Percentiles rank a stretch among this genome's conserved stretches.
phyloP scores from a whole-genome alignment of 192 early-diverging fungal genomes.

The Linnemannia schmuckeri region DNA sequence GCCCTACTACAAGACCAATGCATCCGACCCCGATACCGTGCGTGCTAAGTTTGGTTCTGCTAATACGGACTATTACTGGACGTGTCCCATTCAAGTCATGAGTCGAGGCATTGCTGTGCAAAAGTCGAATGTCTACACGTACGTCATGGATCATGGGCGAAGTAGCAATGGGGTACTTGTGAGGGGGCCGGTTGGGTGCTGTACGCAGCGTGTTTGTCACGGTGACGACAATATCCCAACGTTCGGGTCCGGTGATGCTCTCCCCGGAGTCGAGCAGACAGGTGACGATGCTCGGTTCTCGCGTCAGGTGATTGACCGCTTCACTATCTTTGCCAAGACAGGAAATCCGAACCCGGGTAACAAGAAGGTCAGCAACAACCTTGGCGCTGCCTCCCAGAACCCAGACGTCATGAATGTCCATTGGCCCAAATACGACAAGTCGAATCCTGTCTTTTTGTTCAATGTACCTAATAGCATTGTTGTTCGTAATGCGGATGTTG shows the following conservation, averaged over 20 bases:
- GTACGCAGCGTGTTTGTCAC: background rate
- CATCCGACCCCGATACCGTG: slow-evolving; percentile 3
- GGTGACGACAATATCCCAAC: slow-evolving; percentile 14
- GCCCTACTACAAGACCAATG: slow-evolving; percentile 21
- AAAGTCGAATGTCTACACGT: background rate
- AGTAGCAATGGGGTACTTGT: background rate
- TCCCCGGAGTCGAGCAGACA: slow-evolving; percentile 3
- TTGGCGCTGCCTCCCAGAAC: background rate
- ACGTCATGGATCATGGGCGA: slow-evolving; percentile 13
- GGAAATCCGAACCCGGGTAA: slow-evolving; percentile 3
- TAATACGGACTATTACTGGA: background rate
- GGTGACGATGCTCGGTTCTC: slow-evolving; percentile 19
- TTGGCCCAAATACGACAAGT: background rate
- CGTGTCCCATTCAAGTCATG: background rate
- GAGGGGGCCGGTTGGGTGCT: background rate
- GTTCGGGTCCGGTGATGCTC: slow-evolving; percentile 5
- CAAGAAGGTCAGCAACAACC: background rate
- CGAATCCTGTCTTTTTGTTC: background rate
- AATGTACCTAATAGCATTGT: slow-evolving; percentile 4
- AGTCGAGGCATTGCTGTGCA: background rate
- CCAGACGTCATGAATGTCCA: slow-evolving; percentile 8
- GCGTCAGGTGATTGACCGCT: slow-evolving; percentile 23
- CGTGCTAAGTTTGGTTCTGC: background rate
- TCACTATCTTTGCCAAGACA: slow-evolving; percentile 16
- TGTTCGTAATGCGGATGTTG: background rate